phyloP scores from a whole-genome alignment of 1,284 basidiomycete species.

The Tylopilus sp. region DNA sequence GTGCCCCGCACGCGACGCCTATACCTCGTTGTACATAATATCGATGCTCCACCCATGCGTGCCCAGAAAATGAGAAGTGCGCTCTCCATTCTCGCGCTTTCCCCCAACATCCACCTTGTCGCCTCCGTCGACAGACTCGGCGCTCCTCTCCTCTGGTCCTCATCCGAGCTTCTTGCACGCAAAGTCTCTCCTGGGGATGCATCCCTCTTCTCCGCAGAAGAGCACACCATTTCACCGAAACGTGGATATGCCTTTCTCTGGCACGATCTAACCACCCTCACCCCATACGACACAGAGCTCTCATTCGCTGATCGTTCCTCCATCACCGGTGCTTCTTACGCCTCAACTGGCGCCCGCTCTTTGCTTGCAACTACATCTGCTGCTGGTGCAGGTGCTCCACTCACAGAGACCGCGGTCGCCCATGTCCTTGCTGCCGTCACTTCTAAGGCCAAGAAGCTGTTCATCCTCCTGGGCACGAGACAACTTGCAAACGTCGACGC shows the following conservation, averaged over 20 bases:
- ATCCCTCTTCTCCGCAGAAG: slow-evolving; percentile 1
- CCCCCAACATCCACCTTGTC: slow-evolving; percentile 71
- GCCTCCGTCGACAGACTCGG: slow-evolving; percentile 86
- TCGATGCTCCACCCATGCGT: slow-evolving; percentile 74
- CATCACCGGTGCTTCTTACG: slow-evolving; percentile 48
- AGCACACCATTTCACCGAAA: slow-evolving; percentile 27
- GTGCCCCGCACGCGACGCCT: slow-evolving; percentile 41
- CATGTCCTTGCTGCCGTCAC: slow-evolving; percentile 87
- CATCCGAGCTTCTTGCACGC: slow-evolving; percentile 54
- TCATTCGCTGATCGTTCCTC: slow-evolving; percentile 62
- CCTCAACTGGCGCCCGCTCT: slow-evolving; percentile 38
- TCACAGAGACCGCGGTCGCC: slow-evolving; percentile 77
- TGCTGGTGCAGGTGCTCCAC: slow-evolving; percentile 37
- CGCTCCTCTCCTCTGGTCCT: slow-evolving; percentile 73
- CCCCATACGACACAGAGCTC: slow-evolving; percentile 77
- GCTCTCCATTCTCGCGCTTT: slow-evolving; percentile 67
- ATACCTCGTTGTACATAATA: slow-evolving; percentile 82
- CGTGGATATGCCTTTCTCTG: slow-evolving; percentile 81
- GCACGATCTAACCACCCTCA: slow-evolving; percentile 84
- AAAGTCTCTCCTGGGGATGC: slow-evolving; percentile 14
- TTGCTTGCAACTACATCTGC: slow-evolving; percentile 33
- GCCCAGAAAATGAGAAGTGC: slow-evolving; percentile 55
- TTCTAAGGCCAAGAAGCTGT: slow-evolving; percentile 78
- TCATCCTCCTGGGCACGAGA: slow-evolving; percentile 59
- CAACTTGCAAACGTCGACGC: slow-evolving; percentile 52